Evolutionary conservation across 768 basidiomycete species (phyloP).

Genomic region (Termitomyces sp.): DNA sequence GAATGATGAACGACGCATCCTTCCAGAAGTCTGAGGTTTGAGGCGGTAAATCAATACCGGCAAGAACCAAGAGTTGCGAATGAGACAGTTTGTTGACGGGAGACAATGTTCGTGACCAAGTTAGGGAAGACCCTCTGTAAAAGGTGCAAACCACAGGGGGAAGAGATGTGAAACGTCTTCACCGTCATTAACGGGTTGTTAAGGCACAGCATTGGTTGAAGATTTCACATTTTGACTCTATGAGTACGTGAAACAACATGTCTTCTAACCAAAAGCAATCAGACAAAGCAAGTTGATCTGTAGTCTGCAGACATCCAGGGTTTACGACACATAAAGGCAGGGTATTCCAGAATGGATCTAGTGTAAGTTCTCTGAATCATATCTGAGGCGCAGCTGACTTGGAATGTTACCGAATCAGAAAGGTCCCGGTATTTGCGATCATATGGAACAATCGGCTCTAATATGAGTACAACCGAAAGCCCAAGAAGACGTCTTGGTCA

Average conservation of each 20-base stretch:
- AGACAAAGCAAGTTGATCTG: background rate
- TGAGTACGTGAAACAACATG: background rate
- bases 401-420: slow-evolving; percentile 4
- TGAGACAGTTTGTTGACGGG: background rate
- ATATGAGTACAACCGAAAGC: background rate
- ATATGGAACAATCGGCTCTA: background rate
- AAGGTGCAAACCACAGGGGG: background rate
- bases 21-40: background rate
- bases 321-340: background rate
- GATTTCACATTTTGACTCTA: background rate
- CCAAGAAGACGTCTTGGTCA: background rate
- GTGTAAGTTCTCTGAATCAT: background rate
- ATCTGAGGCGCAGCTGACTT: background rate
- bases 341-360: background rate
- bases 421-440: background rate
- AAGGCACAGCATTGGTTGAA: background rate
- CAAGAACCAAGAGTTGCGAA: background rate
- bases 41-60: background rate
- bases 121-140: background rate
- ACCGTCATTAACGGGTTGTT: no score
- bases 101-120: background rate
- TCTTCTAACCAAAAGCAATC: background rate
- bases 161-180: background rate
- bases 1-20: slow-evolving; percentile 4
- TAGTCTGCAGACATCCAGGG: background rate